Conservation (phyloP, 148 eudicot species). For the Rhododendron ovatum region DNA sequence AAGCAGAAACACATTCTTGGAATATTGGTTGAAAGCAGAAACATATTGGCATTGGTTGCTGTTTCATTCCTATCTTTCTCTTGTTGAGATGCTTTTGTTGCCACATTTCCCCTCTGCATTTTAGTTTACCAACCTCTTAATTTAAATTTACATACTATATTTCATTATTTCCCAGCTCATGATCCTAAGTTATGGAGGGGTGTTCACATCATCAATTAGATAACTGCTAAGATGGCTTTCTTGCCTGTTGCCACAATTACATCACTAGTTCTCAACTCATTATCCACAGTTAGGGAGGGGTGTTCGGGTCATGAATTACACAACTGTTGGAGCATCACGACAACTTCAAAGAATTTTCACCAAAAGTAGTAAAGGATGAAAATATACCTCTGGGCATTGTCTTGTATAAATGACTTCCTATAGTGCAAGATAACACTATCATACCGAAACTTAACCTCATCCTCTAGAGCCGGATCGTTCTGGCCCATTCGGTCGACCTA, state of each 20-base stretch:
- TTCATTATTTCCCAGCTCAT: not conserved
- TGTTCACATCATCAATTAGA: not conserved
- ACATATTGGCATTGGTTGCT: not conserved
- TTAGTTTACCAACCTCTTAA: not conserved
- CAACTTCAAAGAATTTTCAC: not conserved
- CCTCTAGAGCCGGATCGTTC: slow-evolving; percentile 77
- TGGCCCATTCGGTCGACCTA: slow-evolving; percentile 86
- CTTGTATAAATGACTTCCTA: slow-evolving; percentile 88
- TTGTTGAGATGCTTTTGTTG: slow-evolving; percentile 3
- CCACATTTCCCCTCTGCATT: not conserved
- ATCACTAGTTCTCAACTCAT: not conserved
- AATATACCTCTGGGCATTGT: slow-evolving; percentile 85
- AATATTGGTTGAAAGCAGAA: not conserved
- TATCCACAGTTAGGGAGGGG: not conserved
- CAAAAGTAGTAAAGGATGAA: slow-evolving; percentile 1
- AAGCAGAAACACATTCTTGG: not conserved
- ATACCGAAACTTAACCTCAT: slow-evolving; percentile 89
- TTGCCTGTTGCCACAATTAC: no score
- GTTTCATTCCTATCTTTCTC: slow-evolving; percentile 1
- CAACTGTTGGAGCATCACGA: not conserved
- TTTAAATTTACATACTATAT: not conserved
- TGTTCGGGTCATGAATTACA: not conserved
- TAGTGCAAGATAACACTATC: slow-evolving; percentile 81
- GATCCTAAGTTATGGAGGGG: not conserved
- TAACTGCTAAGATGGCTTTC: no score